Percentiles rank a stretch among this genome's conserved stretches.
phyloP scores from a whole-genome alignment of 2,329 filamentous ascomycete genomes.

The Laburnicola sp. region DNA sequence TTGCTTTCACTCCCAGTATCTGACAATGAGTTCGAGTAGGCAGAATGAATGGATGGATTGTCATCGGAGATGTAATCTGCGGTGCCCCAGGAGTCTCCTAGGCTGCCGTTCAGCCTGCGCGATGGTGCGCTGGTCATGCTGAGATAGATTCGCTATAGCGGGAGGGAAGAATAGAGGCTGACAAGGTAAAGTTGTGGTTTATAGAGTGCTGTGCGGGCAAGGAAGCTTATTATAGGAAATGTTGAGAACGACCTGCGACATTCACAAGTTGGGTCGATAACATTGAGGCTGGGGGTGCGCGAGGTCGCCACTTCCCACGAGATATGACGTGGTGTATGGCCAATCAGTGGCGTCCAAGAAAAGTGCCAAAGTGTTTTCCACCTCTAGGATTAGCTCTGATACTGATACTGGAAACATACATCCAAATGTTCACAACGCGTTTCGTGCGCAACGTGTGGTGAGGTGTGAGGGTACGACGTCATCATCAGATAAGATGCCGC shows the following conservation, averaged over 20 bases:
- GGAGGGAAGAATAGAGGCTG: neutral
- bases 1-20: conserved; percentile 31
- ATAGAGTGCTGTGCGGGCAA: neutral
- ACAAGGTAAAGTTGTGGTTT: conserved; percentile 1
- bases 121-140: conserved; percentile 22
- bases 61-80: conserved; percentile 34
- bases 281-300: conserved; percentile 24
- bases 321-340: conserved; percentile 33
- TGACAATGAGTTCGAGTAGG: conserved; percentile 19
- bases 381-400: neutral
- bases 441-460: conserved; percentile 1
- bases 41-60: conserved; percentile 30
- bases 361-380: neutral
- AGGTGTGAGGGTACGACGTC: conserved; percentile 11
- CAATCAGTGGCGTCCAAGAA: conserved; percentile 24
- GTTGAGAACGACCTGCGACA: conserved; percentile 1
- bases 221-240: conserved; percentile 2
- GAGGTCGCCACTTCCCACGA: conserved; percentile 24
- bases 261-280: neutral
- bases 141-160: no score
- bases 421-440: neutral
- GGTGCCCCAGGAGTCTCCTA: conserved; percentile 42
- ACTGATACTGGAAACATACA: neutral
- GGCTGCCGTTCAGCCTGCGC: conserved; percentile 26
- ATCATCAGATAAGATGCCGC: conserved; percentile 11